Percentiles rank a stretch among this genome's conserved stretches.
phyloP scores from a whole-genome alignment of 108 stramenopile species.

The Cyclotella baltica region DNA sequence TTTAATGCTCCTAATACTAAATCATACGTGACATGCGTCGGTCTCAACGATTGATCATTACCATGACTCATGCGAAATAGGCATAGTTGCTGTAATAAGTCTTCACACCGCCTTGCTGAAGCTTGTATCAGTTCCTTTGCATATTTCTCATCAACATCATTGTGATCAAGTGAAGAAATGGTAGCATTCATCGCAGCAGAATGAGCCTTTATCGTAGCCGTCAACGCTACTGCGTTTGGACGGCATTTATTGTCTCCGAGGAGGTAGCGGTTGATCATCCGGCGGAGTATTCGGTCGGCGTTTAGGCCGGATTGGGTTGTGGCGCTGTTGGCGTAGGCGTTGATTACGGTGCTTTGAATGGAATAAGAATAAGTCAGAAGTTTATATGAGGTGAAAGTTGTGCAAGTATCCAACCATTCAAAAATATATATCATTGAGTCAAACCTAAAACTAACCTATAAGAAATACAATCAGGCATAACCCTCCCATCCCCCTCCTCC shows the following conservation, averaged over 20 bases:
- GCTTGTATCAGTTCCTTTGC: conserved; percentile 19
- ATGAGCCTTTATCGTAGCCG: conserved; percentile 56
- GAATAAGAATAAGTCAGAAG: not conserved
- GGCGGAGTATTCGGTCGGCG: conserved; percentile 40
- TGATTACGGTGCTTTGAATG: conserved; percentile 47
- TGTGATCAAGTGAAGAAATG: not conserved
- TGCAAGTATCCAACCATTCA: not conserved
- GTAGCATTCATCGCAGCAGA: conserved; percentile 42
- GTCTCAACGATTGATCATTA: conserved; percentile 43
- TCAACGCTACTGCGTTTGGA: conserved; percentile 48
- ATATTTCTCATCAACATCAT: conserved; percentile 2
- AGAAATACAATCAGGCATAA: conserved; percentile 52
- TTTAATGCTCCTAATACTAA: conserved; percentile 34
- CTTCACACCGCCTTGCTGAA: conserved; percentile 43
- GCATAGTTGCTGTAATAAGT: conserved; percentile 40
- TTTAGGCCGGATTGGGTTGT: conserved; percentile 19
- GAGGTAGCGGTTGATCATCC: conserved; percentile 40
- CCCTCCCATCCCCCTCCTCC: conserved; percentile 36
- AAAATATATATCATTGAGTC: not conserved
- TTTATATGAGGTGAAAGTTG: not conserved
- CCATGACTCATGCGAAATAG: conserved; percentile 26
- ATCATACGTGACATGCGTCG: conserved; percentile 45
- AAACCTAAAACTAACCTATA: conserved; percentile 22
- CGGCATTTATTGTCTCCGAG: conserved; percentile 39
- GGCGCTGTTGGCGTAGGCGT: conserved; percentile 53